Conservation (phyloP, 352 stramenopile genomes). For the Globisporangium parvum region DNA sequence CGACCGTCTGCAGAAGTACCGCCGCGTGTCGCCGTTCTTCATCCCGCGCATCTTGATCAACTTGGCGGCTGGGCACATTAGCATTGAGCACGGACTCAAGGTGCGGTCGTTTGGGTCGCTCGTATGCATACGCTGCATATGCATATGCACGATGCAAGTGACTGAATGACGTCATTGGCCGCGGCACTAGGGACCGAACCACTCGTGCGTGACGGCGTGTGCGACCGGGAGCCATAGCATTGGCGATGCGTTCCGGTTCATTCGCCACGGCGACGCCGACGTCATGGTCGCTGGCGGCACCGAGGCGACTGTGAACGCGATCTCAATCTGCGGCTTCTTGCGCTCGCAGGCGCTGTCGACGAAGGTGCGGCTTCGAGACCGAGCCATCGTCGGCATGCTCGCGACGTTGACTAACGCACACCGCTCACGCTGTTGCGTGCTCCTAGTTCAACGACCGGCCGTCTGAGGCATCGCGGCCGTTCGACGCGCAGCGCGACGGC, state of each 20-base stretch:
- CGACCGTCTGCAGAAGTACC: constrained; percentile 52
- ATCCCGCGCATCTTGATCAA: constrained; percentile 93
- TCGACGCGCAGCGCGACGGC: constrained; percentile 92
- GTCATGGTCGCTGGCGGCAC: constrained; percentile 96
- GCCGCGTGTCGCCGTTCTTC: constrained; percentile 92
- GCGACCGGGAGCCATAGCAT: constrained; percentile 96
- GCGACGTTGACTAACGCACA: too few relatives aligned
- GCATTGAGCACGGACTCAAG: constrained; percentile 89
- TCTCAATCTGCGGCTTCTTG: constrained; percentile 93
- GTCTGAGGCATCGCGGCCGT: constrained; percentile 89
- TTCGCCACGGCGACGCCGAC: constrained; percentile 86
- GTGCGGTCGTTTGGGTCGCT: constrained; percentile 16
- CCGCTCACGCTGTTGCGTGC: background rate
- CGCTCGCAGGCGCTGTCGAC: constrained; percentile 93
- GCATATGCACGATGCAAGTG: too few relatives aligned
- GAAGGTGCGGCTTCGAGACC: constrained; percentile 35
- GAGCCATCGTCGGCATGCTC: too few relatives aligned
- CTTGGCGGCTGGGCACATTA: constrained; percentile 88
- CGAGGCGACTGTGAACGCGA: constrained; percentile 92
- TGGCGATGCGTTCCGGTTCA: constrained; percentile 91
- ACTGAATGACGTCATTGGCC: too few relatives aligned
- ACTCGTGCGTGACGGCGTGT: constrained; percentile 95
- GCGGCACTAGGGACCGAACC: constrained; percentile 90
- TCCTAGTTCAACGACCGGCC: constrained; percentile 91
- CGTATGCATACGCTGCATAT: too few relatives aligned